Conservation (phyloP, 495 filamentous ascomycete genomes). For the Hypoxylon cercidicola region DNA sequence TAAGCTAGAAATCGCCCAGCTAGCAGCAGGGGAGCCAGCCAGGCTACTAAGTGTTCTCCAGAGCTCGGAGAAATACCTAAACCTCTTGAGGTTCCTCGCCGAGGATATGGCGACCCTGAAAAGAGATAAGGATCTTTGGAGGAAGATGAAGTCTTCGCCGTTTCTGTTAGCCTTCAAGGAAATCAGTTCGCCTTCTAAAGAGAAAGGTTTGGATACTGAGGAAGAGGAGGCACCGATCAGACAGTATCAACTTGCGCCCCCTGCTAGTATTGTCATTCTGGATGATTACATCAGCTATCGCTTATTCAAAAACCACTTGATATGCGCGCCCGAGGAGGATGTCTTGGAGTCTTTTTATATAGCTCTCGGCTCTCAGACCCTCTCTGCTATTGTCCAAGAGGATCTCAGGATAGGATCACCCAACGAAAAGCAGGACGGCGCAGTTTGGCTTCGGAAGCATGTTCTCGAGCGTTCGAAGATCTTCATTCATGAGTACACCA, state of each 20-base stretch:
- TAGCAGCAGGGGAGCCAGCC: conserved; percentile 81
- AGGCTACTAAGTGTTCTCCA: conserved; percentile 80
- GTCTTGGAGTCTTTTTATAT: conserved; percentile 83
- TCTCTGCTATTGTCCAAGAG: conserved; percentile 69
- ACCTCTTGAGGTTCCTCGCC: conserved; percentile 78
- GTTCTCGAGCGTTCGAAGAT: conserved; percentile 87
- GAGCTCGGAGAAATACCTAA: conserved; percentile 84
- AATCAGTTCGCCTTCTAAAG: conserved; percentile 61
- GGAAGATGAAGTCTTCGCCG: conserved; percentile 75
- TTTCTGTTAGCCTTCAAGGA: conserved; percentile 86
- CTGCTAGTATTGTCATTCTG: conserved; percentile 77
- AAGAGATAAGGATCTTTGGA: conserved; percentile 79
- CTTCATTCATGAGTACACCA: conserved; percentile 78
- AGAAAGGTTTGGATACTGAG: conserved; percentile 67
- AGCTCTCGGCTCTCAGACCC: conserved; percentile 66
- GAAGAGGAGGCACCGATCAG: conserved; percentile 77
- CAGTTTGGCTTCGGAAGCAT: conserved; percentile 73
- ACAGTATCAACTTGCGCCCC: conserved; percentile 76
- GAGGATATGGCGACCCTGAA: conserved; percentile 74
- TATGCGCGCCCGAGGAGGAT: conserved; percentile 90
- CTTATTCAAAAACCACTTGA: conserved; percentile 81
- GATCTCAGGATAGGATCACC: conserved; percentile 65
- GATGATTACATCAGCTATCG: conserved; percentile 89
- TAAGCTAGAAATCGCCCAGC: conserved; percentile 80
- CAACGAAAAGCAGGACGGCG: conserved; percentile 57